These are phyloP conservation scores for Gossypium longicalyx DNA, from an alignment of 345 rosid species.

Conservation along the genomic window DNA sequence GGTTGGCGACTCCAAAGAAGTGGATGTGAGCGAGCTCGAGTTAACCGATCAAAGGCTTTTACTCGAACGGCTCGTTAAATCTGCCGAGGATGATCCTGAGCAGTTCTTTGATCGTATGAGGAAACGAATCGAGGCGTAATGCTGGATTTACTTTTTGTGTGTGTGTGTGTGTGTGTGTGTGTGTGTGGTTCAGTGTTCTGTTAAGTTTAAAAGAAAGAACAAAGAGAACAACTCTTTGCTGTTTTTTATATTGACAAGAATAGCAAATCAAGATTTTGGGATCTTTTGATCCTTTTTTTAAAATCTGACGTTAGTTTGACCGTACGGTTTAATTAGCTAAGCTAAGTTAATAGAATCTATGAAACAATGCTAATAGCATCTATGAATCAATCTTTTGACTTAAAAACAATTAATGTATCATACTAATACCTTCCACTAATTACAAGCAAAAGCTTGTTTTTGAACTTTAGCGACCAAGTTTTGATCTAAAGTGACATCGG, in stretches of 20 bases:
- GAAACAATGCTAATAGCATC: neutral
- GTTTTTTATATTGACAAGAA: neutral
- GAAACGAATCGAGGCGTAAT: conserved; percentile 72
- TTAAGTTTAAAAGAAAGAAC: neutral
- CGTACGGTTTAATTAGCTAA: neutral
- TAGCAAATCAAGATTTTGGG: neutral
- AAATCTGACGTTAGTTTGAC: neutral
- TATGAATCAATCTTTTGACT: neutral
- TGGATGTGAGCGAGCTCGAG: conserved; percentile 63
- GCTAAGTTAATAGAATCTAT: neutral
- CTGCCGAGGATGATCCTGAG: conserved; percentile 81
- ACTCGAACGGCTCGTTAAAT: conserved; percentile 62
- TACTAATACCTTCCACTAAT: neutral
- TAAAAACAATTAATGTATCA: neutral
- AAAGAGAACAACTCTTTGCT: neutral
- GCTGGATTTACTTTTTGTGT: neutral
- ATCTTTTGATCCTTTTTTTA: neutral
- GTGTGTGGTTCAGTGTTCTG: neutral
- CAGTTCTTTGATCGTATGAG: conserved; percentile 80
- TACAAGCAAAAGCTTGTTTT: conserved; percentile 1
- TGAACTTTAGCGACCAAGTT: neutral
- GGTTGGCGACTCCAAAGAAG: conserved; percentile 64
- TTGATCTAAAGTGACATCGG: neutral
- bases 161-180: too few species aligned
- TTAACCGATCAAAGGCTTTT: conserved; percentile 64